These are phyloP conservation scores for Lipomyces orientalis DNA, from an alignment of 805 yeast genomes.

Conservation along the genomic window DNA sequence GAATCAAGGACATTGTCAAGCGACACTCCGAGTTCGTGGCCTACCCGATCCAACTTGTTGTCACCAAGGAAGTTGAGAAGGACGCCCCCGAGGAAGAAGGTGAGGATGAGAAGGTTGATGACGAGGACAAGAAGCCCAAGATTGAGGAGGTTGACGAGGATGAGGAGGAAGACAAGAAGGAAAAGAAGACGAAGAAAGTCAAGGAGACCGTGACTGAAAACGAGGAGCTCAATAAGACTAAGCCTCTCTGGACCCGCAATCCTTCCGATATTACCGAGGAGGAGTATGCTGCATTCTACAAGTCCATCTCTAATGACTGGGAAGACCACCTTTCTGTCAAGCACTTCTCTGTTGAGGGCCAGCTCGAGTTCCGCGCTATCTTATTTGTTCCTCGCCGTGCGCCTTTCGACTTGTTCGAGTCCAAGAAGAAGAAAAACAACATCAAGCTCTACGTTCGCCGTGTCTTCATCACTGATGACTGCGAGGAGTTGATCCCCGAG, in stretches of 20 bases:
- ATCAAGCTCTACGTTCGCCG: slow-evolving; percentile 98
- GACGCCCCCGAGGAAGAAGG: slow-evolving; percentile 87
- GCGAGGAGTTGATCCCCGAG: slow-evolving; percentile 98
- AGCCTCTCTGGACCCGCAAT: slow-evolving; percentile 99
- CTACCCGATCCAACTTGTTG: slow-evolving; percentile 98
- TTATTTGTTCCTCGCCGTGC: slow-evolving; percentile 98
- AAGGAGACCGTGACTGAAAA: slow-evolving; percentile 93
- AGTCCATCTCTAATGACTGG: slow-evolving; percentile 99
- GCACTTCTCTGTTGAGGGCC: slow-evolving; percentile 99
- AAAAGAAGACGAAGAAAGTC: slow-evolving; percentile 83
- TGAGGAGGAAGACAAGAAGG: slow-evolving; percentile 70
- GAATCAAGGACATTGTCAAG: slow-evolving; percentile 98
- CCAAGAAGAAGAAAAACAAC: slow-evolving; percentile 98
- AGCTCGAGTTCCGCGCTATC: slow-evolving; percentile 98
- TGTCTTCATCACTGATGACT: slow-evolving; percentile 99
- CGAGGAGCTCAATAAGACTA: slow-evolving; percentile 98
- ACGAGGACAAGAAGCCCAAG: slow-evolving; percentile 71
- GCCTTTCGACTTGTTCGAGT: slow-evolving; percentile 97
- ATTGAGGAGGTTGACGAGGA: slow-evolving; percentile 78
- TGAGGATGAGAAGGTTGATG: slow-evolving; percentile 59
- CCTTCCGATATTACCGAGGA: slow-evolving; percentile 97
- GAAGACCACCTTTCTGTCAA: slow-evolving; percentile 99
- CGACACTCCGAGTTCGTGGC: slow-evolving; percentile 99
- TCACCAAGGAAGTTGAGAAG: slow-evolving; percentile 98
- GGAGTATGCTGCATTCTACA: slow-evolving; percentile 99